phyloP scores from a whole-genome alignment of 495 filamentous ascomycete species.

The Tuber indicum region DNA sequence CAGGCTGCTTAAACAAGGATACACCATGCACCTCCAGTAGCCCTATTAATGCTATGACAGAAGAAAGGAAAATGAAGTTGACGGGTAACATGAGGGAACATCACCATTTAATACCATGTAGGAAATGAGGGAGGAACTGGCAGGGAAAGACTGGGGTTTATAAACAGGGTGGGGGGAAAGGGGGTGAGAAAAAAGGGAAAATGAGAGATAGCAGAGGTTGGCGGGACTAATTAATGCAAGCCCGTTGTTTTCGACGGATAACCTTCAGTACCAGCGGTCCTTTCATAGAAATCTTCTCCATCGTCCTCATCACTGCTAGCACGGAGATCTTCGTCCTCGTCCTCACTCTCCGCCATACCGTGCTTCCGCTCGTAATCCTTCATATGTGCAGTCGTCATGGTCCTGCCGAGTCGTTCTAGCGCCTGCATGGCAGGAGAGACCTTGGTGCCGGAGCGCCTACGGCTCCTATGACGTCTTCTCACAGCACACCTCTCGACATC shows the following conservation, averaged over 20 bases:
- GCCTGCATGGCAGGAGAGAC: slow-evolving; percentile 32
- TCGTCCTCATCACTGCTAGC: slow-evolving; percentile 25
- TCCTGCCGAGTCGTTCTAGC: slow-evolving; percentile 35
- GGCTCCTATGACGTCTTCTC: slow-evolving; percentile 24
- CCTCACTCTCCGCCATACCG: slow-evolving; percentile 19
- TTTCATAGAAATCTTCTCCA: slow-evolving; percentile 32
- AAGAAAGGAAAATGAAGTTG: neutral
- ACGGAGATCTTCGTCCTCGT: slow-evolving; percentile 31
- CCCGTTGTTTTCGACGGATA: neutral
- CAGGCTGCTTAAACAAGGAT: neutral
- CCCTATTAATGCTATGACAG: neutral
- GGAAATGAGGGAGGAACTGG: neutral
- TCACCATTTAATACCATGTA: neutral
- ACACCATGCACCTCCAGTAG: neutral
- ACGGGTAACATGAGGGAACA: neutral
- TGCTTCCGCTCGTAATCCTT: slow-evolving; percentile 40
- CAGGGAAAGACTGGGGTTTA: neutral
- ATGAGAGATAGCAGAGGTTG: neutral
- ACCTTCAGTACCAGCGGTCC: slow-evolving; percentile 17
- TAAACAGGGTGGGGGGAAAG: neutral
- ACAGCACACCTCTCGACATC: slow-evolving; percentile 34
- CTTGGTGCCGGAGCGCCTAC: slow-evolving; percentile 9
- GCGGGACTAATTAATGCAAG: neutral
- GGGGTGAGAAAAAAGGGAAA: neutral
- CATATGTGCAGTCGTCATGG: slow-evolving; percentile 38